Conservation (phyloP, 1,284 basidiomycete genomes). For the Cryptococcus amylolentus region DNA sequence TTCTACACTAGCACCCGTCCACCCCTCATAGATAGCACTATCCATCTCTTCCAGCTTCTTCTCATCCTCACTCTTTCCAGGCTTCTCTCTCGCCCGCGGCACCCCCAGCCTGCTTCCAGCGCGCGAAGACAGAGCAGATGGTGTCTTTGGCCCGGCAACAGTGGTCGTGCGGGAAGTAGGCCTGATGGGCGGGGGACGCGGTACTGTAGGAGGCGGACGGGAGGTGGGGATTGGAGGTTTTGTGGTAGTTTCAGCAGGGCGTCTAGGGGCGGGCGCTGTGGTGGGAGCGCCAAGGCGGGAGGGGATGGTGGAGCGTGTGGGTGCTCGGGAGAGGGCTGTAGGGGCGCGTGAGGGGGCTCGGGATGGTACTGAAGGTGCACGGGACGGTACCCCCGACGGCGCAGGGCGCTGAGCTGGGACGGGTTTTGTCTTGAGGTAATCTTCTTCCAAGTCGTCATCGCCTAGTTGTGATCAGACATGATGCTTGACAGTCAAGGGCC, state of each 20-base stretch:
- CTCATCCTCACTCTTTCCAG: no score
- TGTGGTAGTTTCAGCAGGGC: background rate
- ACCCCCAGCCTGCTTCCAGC: no score
- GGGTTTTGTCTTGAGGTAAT: slow-evolving; percentile 14
- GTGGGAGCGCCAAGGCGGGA: background rate
- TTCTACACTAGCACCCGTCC: no score
- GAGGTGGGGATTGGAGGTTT: slow-evolving; percentile 7
- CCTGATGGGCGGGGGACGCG: background rate
- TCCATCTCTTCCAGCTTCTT: no score
- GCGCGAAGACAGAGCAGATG: no score
- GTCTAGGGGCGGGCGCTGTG: background rate
- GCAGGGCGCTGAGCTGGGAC: background rate
- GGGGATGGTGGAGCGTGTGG: background rate
- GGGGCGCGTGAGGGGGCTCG: background rate
- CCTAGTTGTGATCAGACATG: slow-evolving; percentile 6
- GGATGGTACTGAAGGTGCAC: background rate
- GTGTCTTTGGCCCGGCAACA: no score
- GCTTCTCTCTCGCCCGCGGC: no score
- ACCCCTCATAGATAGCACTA: no score
- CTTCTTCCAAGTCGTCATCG: slow-evolving; percentile 32
- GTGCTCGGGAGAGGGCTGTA: background rate
- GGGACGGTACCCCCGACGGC: background rate
- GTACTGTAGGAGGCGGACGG: slow-evolving; percentile 2
- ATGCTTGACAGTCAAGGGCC: background rate
- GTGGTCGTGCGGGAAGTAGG: background rate